Base-by-base conservation (phyloP, 371 early-diverging fungal genomes). In the Umbelopsis sp. region DNA sequence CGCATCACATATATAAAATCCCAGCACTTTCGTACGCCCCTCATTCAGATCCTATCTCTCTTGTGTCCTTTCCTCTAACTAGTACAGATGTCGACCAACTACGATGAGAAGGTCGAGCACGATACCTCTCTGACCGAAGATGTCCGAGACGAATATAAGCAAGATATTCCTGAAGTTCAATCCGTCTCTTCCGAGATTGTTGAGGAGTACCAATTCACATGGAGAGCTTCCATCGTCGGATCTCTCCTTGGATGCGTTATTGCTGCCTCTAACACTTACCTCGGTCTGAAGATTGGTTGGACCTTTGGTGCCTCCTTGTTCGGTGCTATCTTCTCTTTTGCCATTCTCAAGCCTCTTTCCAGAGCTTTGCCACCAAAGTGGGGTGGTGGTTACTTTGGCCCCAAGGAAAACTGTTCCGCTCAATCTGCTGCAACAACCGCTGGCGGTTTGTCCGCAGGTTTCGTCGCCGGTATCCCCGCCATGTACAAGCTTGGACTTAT, bases 111-210 rank as follows among this genome's bases (percentile, higher is more conserved):
- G 7, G 68, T 96, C 10, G 70, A 72, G n/a, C 78, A 83, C 68
- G 86, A 96, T 46, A 94, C 95, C 4, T 29, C 50, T 18, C 69
- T 81, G 12, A 97, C 92, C 86, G 96, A 97, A 71, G 86, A 88
- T 48, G 88, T 98, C 67, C 29, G 35, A 6, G 37, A 57, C 10
- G 57, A 57, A 9, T 29, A 57, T 35, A 57, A 57, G 57, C 57
- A 57, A 57, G 18, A 1, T 35, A 57, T 57, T 14, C 57, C 66
- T 64, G 52, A 75, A 16, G 69, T 67, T 11, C 10, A 38, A 18
- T 32, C 69, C 37, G 9, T 65, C 4, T 24, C 44, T 12, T 29
- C 69, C 8, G 52, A 72, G 8, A 11, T 72, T 12, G 38, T 72
- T 10, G 80, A 80, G 65, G 80, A 82, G 68, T 69, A 65, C 37